Evolutionary conservation across 768 basidiomycete genomes (phyloP).

Genomic region (Dioszegia hungarica): DNA sequence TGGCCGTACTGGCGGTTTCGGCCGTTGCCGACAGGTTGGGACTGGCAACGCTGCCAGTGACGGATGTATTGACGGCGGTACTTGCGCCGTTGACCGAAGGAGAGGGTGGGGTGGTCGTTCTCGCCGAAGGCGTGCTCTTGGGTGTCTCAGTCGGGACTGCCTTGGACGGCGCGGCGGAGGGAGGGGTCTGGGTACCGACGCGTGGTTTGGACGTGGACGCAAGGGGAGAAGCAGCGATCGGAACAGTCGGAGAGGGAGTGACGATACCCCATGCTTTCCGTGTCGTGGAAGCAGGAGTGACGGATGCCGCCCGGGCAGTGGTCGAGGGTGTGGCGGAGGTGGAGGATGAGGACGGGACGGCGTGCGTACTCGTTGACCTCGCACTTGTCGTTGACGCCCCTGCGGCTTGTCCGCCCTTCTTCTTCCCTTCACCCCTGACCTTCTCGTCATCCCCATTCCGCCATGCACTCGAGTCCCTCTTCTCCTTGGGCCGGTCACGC

Average conservation of each 20-base stretch:
- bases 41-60: conserved; percentile 9
- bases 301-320: not conserved
- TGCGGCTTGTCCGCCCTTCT: not conserved
- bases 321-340: not conserved
- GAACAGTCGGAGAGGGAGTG: not conserved
- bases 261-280: conserved; percentile 5
- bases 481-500: conserved; percentile 8
- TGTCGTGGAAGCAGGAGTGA: conserved; percentile 4
- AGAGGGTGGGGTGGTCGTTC: conserved; percentile 15
- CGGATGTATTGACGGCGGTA: conserved; percentile 5
- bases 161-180: not conserved
- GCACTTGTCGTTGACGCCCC: not conserved
- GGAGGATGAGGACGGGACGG: not conserved
- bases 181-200: not conserved
- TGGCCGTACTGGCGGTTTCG: conserved; percentile 12
- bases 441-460: conserved; percentile 3
- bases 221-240: not conserved
- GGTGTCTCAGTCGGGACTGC: not conserved
- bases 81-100: conserved; percentile 24
- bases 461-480: not conserved
- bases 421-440: not conserved
- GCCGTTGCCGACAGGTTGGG: conserved; percentile 7
- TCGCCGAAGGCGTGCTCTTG: not conserved
- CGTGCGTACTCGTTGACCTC: conserved; percentile 5
- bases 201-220: not conserved